A percentile compares a stretch with the other conserved stretches of the same genome.
Evolutionary conservation across 805 yeast species (phyloP).

Genomic region (Teunomyces gatunensis): DNA sequence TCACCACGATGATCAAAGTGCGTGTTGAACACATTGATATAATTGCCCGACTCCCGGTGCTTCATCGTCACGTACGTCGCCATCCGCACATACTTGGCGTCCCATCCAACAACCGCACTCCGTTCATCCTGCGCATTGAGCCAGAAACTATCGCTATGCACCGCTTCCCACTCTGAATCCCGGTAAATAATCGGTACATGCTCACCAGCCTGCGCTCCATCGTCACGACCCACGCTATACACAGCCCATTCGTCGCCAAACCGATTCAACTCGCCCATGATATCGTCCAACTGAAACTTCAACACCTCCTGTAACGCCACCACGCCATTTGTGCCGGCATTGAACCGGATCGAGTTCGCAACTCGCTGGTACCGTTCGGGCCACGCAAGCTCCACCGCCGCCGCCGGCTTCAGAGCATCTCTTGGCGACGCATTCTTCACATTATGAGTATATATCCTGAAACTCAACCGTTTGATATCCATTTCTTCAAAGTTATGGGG

Average conservation of each 20-base stretch:
- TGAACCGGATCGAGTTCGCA: conserved; percentile 15
- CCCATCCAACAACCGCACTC: conserved; percentile 15
- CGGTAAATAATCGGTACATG: conserved; percentile 16
- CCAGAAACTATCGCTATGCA: conserved; percentile 17
- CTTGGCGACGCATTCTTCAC: conserved; percentile 25
- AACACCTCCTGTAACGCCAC: conserved; percentile 18
- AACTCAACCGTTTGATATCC: conserved; percentile 13
- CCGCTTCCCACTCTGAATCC: conserved; percentile 14
- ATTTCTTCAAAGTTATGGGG: conserved; percentile 11
- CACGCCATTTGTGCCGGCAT: conserved; percentile 17
- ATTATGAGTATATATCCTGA: conserved; percentile 37
- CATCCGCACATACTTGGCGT: conserved; percentile 17
- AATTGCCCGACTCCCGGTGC: conserved; percentile 9
- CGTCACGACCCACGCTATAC: conserved; percentile 16
- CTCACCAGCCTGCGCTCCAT: conserved; percentile 16
- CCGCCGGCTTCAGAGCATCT: conserved; percentile 10
- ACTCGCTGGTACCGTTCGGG: conserved; percentile 15
- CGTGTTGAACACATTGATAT: conserved; percentile 18
- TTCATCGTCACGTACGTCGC: conserved; percentile 16
- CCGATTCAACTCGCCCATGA: conserved; percentile 13
- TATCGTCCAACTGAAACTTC: conserved; percentile 15
- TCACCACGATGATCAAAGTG: conserved; percentile 19
- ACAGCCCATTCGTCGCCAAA: conserved; percentile 11
- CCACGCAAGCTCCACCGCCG: conserved; percentile 29
- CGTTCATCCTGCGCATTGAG: conserved; percentile 12